A percentile compares a stretch with the other conserved stretches of the same genome.
Evolutionary conservation across 805 yeast species (phyloP).

Genomic region (Yamadazyma endophytica): DNA sequence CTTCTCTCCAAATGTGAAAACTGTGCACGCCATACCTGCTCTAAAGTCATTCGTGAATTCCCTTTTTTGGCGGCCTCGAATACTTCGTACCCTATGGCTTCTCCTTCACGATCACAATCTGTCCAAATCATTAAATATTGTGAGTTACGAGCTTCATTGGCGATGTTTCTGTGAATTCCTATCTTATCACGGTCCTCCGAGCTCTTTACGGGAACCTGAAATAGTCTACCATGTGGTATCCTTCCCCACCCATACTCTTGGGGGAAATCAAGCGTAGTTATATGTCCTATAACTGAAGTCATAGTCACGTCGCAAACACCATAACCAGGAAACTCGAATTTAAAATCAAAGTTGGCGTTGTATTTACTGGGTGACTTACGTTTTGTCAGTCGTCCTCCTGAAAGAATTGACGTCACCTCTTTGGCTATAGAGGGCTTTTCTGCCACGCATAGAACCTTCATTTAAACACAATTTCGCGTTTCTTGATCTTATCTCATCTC

Average conservation of each 20-base stretch:
- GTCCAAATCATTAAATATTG: conserved; percentile 89
- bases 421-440: conserved; percentile 95
- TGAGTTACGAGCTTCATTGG: conserved; percentile 56
- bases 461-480: conserved; percentile 18
- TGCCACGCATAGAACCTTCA: conserved; percentile 90
- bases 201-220: conserved; percentile 63
- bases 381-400: conserved; percentile 60
- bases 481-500: neutral
- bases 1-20: conserved; percentile 81
- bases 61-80: conserved; percentile 58
- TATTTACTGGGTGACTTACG: conserved; percentile 54
- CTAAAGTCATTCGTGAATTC: conserved; percentile 44
- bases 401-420: conserved; percentile 68
- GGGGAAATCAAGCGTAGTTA: conserved; percentile 63
- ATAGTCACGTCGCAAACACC: conserved; percentile 79
- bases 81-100: conserved; percentile 84
- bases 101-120: conserved; percentile 97
- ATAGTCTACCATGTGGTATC: conserved; percentile 60
- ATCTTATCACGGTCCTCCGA: conserved; percentile 16
- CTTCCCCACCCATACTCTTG: conserved; percentile 61
- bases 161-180: conserved; percentile 46
- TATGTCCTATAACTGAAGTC: conserved; percentile 91
- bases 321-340: conserved; percentile 54
- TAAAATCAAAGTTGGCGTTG: conserved; percentile 77
- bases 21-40: conserved; percentile 61